Percentiles rank a stretch among this genome's conserved stretches.
Evolutionary conservation across 1,284 basidiomycete genomes (phyloP).

Genomic region (Sanguinoderma infundibulare): DNA sequence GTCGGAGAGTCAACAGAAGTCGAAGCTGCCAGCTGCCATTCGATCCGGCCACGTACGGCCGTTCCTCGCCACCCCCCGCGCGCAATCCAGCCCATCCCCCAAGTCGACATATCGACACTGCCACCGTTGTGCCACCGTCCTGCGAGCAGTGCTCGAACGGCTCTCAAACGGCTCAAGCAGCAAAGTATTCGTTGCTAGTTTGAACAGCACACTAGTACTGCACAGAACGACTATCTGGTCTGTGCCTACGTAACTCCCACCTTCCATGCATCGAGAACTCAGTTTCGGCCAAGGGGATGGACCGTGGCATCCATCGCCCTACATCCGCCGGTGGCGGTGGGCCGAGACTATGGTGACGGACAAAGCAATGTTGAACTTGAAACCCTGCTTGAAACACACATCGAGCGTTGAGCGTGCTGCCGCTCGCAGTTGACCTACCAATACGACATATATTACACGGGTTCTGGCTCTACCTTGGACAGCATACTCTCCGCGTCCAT

Average conservation of each 20-base stretch:
- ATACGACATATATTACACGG: not conserved
- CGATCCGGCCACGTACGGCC: not conserved
- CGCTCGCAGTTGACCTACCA: not conserved
- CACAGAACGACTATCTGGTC: too few species aligned
- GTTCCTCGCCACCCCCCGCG: not conserved
- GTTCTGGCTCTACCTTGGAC: conserved; percentile 13
- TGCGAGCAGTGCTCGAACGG: too few species aligned
- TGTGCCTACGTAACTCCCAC: too few species aligned
- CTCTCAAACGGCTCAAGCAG: too few species aligned
- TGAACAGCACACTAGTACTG: too few species aligned
- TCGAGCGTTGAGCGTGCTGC: not conserved
- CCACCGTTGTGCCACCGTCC: too few species aligned
- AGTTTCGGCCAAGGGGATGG: not conserved
- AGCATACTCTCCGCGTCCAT: conserved; percentile 64
- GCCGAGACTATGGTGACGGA: not conserved
- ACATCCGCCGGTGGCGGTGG: not conserved
- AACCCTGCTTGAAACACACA: too few species aligned
- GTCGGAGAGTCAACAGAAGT: conserved; percentile 12
- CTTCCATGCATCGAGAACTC: too few species aligned
- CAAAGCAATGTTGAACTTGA: not conserved
- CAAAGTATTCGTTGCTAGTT: too few species aligned
- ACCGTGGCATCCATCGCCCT: not conserved
- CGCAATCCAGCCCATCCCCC: too few species aligned
- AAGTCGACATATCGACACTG: too few species aligned
- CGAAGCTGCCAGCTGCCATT: not conserved